Evolutionary conservation across 148 eudicot species (phyloP).

Genomic region (Chenopodium suecicum): DNA sequence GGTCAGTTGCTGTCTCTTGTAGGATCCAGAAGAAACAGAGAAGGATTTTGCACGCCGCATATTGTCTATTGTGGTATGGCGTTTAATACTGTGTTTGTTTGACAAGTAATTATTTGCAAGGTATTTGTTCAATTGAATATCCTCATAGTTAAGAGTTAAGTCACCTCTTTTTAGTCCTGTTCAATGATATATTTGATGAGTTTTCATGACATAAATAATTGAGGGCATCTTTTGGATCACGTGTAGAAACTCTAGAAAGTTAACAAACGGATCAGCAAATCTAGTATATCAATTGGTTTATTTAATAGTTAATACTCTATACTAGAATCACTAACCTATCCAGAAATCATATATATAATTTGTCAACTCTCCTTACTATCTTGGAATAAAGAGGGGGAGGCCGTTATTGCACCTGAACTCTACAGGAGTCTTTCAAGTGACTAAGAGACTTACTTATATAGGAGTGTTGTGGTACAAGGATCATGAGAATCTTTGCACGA

Average conservation of each 20-base stretch:
- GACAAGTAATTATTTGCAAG: neutral
- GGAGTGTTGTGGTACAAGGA: neutral
- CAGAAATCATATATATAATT: too few species aligned
- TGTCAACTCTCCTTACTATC: neutral
- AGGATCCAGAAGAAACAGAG: conserved; percentile 93
- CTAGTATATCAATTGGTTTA: neutral
- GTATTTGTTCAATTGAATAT: neutral
- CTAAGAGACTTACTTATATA: too few species aligned
- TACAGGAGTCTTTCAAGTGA: neutral
- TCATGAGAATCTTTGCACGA: neutral
- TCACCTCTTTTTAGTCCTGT: neutral
- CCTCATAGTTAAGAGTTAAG: too few species aligned
- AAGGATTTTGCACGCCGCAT: conserved; percentile 73
- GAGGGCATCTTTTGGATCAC: neutral
- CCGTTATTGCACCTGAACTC: neutral
- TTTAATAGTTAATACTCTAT: neutral
- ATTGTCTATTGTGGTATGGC: conserved; percentile 76
- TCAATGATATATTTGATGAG: neutral
- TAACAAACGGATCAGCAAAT: neutral
- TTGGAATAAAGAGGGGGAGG: neutral
- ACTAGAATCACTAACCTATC: neutral
- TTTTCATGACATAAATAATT: neutral
- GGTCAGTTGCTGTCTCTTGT: conserved; percentile 22
- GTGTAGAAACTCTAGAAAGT: too few species aligned
- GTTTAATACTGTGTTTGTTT: conserved; percentile 9